Evolutionary conservation across 192 early-diverging fungal species (phyloP), one percentile per base, ranked within the genome.

Genomic region (Coemansia sp.): DNA sequence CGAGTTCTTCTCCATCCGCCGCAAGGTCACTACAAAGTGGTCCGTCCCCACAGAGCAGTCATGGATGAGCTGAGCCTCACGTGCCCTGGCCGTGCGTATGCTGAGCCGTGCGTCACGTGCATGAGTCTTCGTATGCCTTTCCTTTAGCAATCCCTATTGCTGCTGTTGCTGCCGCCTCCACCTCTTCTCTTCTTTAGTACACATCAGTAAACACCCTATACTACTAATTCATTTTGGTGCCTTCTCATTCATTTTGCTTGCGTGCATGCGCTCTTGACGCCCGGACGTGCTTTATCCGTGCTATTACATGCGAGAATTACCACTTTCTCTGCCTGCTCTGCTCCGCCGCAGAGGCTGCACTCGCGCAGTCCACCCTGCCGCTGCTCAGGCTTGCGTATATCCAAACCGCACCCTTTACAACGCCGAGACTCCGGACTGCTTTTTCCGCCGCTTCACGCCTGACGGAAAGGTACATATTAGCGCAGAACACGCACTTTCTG

Each of bases 11-110:
- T 87, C 87, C 17, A 73, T 67, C 48, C 70, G 78, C 31, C 79
- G 80, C 50, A 91, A 91, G 67, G 71, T 88, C 11, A 91, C 89
- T 14, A 91, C 87, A 18, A 89, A 89, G 51, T 91, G 89, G 89
- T 76, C 75, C 4, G 73, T 69, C 33, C 80, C 86, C 13, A 56
- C 45, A 11, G 84, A 85, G 35, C 65, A 70, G 8, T 80, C 80
- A 8, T 85, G 83, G 84, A 78, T 85, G 75, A 78, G 60, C 53
- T 82, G 51, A 65, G 43, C 10, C 7, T 13, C 4, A 31, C 9
- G 30, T 31, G 30, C 9, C 5, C 9, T 31, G 4, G 30, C 30
- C 9, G 30, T 31, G 30, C 4, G 30, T 31, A 8, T 6, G 30
- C 30, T 31, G 37, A n/a, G n/a, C n/a, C n/a, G n/a, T n/a, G n/a